These are phyloP conservation scores for Calonectria montana DNA, from an alignment of 2,329 filamentous ascomycete genomes.

Conservation along the genomic window DNA sequence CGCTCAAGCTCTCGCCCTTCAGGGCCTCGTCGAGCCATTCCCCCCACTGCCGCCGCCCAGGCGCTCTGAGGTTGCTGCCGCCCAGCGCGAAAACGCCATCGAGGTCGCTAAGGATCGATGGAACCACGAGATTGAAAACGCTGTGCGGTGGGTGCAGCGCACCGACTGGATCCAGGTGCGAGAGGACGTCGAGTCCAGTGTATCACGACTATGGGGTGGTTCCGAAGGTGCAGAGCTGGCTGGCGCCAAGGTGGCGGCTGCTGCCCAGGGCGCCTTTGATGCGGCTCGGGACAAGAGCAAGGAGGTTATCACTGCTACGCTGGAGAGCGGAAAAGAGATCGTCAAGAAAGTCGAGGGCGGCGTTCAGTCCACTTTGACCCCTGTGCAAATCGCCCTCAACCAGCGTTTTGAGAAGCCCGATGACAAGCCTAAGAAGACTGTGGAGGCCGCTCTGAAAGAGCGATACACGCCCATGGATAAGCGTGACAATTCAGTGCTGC, in stretches of 20 bases:
- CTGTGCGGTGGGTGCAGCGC: slow-evolving; percentile 73
- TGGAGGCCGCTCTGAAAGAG: slow-evolving; percentile 65
- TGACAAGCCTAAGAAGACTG: slow-evolving; percentile 57
- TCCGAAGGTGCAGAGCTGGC: slow-evolving; percentile 48
- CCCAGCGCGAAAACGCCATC: slow-evolving; percentile 66
- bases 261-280: slow-evolving; percentile 51
- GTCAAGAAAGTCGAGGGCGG: slow-evolving; percentile 53
- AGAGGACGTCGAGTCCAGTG: slow-evolving; percentile 65
- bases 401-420: slow-evolving; percentile 62
- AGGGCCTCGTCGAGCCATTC: slow-evolving; percentile 62
- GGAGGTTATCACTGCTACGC: slow-evolving; percentile 50
- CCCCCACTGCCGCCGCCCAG: slow-evolving; percentile 60
- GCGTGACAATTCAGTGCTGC: slow-evolving; percentile 57
- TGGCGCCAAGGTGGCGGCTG: slow-evolving; percentile 44
- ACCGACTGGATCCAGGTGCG: slow-evolving; percentile 74
- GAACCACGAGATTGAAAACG: slow-evolving; percentile 78
- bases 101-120: slow-evolving; percentile 81
- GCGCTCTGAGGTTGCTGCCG: slow-evolving; percentile 61
- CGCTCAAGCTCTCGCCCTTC: slow-evolving; percentile 66
- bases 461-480: slow-evolving; percentile 63
- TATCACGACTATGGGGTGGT: slow-evolving; percentile 58
- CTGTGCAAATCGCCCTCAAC: slow-evolving; percentile 62
- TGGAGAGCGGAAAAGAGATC: slow-evolving; percentile 56
- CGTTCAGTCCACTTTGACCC: slow-evolving; percentile 45
- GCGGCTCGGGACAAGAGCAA: slow-evolving; percentile 51